Evolutionary conservation across 2,329 filamentous ascomycete species (phyloP), one percentile per base, ranked within the genome.

Genomic region (Fusarium temperatum): DNA sequence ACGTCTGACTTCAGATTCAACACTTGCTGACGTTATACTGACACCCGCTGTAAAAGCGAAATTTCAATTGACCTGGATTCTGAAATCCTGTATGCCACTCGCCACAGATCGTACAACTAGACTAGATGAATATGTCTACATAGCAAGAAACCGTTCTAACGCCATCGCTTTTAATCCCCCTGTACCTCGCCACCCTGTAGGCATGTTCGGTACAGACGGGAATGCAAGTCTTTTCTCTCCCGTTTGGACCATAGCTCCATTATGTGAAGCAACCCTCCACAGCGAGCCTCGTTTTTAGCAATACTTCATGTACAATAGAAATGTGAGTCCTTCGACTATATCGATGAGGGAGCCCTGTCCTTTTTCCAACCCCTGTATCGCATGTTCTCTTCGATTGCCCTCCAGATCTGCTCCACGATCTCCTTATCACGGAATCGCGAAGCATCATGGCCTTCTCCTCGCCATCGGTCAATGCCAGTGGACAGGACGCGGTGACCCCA

Each of bases 401-500:
- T 93, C 96, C 96, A 99, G 70, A 99, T 94, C 67, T 91, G 88
- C 87, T 98, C 96, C 15, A 98, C 94, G 24, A 97, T 91, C 85
- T 98, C 96, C 57, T 95, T 89, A 83, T 99, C 96, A 77, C 96
- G 88, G 91, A 96, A 98, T 18, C 88, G 86, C 68, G 88, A 88
- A 26, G 84, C 82, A 71, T 90, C 88, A 9, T 86, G 83, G 20
- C 86, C 85, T 50, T 88, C 86, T 45, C 82, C 82, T 45, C 90
- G 91, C 90, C 93, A 97, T 78, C 96, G 93, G 79, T 98, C 96
- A n/a, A 99, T 89, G 55, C 90, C 89, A 58, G 93, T 92, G 47
- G 89, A 90, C 78, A 94, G 84, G 28, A 99, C 95, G 47, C 93
- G 92, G 70, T 96, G 90, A 3, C 96, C 96, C 93, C 96, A 98